Evolutionary conservation across 192 early-diverging fungal species (phyloP), one percentile per base, ranked within the genome.

Genomic region (Coemansia sp.): DNA sequence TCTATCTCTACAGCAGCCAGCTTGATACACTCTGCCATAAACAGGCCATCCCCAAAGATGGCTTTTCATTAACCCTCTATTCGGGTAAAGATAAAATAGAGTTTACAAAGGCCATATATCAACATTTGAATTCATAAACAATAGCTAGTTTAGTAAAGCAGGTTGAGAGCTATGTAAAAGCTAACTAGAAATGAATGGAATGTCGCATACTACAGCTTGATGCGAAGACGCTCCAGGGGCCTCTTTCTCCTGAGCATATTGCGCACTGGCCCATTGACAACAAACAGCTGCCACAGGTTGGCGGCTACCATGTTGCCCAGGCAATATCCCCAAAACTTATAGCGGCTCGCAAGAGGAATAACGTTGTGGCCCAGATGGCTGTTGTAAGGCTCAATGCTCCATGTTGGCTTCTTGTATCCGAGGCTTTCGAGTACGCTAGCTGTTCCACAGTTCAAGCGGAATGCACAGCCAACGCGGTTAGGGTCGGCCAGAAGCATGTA

Each of bases 391-490:
- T 77, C 80, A 61, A 86, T 61, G 26, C 69, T 18, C 35, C 65
- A 74, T 2, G 56, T 39, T 34, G 76, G 69, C 40, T 26, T 48
- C 36, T 51, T 69, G 59, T 43, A 35, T 21, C 48, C 71, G 37
- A 59, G 81, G 55, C 46, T 59, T 37, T 13, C 67, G 57, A 42
- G 37, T 1, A 56, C 58, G 37, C 35, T 38, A 11, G 42, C 35
- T 10, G 57, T 79, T 38, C 91, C 91, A 66, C 91, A 92, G 74
- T 92, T 92, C 57, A 90, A 73, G 53, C 86, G 85, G 86, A 90
- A 90, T 57, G 69, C 39, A 59, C 85, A 85, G 28, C 66, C 55
- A 13, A 79, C 45, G 42, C 62, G 62, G 74, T 90, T 92, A 37
- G 91, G 87, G 51, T 82, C 79, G 18, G 84, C 85, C 36, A 92